Percentiles rank a stretch among this genome's conserved stretches.
Conservation (phyloP, 129 eudicot species). For the Saposhnikovia divaricata region DNA sequence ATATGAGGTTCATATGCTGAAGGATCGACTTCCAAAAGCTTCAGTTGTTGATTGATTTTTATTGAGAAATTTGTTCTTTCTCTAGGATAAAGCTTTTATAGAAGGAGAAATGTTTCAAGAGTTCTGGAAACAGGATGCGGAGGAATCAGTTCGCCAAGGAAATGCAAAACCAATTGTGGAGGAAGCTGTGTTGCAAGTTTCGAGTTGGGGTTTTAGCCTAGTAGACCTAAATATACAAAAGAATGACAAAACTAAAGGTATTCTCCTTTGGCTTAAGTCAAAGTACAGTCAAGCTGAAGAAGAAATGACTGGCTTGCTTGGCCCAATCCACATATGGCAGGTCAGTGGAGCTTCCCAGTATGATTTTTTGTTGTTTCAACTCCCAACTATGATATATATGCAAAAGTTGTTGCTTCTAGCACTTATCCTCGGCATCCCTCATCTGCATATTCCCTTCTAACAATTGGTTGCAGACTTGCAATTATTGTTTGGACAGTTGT, state of each 20-base stretch:
- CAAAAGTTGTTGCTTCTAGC: no score
- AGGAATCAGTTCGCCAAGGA: slow-evolving; percentile 73
- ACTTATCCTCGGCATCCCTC: no score
- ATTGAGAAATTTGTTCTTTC: slow-evolving; percentile 21
- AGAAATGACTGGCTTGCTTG: slow-evolving; percentile 62
- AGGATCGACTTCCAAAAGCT: not conserved
- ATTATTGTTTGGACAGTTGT: no score
- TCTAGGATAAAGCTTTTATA: slow-evolving; percentile 61
- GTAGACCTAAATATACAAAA: slow-evolving; percentile 55
- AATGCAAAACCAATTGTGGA: slow-evolving; percentile 66
- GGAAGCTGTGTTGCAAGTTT: slow-evolving; percentile 77
- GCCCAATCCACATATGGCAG: slow-evolving; percentile 93
- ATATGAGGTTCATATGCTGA: not conserved
- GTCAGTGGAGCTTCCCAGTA: slow-evolving; percentile 28
- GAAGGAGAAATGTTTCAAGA: slow-evolving; percentile 53
- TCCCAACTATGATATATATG: not conserved
- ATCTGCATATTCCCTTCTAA: no score
- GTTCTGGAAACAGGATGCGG: slow-evolving; percentile 68
- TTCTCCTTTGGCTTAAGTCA: slow-evolving; percentile 62
- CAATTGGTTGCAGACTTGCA: no score
- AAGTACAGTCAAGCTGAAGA: slow-evolving; percentile 36
- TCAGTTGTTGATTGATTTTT: slow-evolving; percentile 1
- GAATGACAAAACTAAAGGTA: slow-evolving; percentile 35
- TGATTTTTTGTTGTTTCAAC: not conserved
- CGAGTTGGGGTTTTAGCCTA: slow-evolving; percentile 77